These are phyloP conservation scores for Anthoceros angustus DNA, from an alignment of 225 moss, liverwort and hornwort species.

Conservation along the genomic window DNA sequence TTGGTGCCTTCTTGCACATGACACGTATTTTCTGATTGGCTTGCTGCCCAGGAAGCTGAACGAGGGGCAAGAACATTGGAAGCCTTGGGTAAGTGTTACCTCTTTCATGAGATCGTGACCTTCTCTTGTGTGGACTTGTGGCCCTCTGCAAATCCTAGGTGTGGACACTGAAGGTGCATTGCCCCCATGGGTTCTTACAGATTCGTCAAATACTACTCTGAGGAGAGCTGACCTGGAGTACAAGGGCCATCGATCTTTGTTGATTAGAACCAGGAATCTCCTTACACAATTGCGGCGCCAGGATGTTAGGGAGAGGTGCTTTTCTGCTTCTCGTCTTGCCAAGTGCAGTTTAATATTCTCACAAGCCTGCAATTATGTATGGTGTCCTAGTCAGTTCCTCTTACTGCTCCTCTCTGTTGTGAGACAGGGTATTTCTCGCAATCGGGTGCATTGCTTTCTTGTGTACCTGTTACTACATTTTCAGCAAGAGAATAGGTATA, in stretches of 20 bases:
- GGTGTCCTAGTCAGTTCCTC: neutral
- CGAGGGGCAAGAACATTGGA: constrained; percentile 62
- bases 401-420: neutral
- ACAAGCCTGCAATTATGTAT: neutral
- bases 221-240: constrained; percentile 27
- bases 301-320: constrained; percentile 25
- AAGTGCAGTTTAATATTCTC: neutral
- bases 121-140: neutral
- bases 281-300: constrained; percentile 25
- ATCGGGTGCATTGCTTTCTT: neutral
- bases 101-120: neutral
- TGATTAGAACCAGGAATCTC: constrained; percentile 26
- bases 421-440: constrained; percentile 1
- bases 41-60: constrained; percentile 67
- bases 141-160: neutral
- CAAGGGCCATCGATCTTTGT: constrained; percentile 24
- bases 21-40: neutral
- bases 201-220: constrained; percentile 29
- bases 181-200: constrained; percentile 10
- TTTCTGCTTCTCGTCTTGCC: neutral
- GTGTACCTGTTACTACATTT: neutral
- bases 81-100: constrained; percentile 45
- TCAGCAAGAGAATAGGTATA: constrained; percentile 2
- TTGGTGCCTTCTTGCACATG: neutral
- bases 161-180: neutral